These are phyloP conservation scores for Tulasnella sp. DNA, from an alignment of 768 basidiomycete genomes.

Conservation along the genomic window DNA sequence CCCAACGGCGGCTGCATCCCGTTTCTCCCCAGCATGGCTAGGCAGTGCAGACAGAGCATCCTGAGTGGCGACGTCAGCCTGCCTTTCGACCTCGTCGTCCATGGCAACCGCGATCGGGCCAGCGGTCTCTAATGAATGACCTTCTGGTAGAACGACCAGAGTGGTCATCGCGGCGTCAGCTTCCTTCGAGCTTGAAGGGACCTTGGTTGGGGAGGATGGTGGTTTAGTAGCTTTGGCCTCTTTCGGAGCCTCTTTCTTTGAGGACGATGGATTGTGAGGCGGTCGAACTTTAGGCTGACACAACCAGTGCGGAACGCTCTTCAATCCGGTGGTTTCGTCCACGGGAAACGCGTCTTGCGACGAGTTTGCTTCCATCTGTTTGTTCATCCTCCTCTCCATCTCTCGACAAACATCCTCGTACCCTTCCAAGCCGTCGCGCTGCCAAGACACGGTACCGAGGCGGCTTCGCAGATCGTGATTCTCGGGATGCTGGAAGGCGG, in stretches of 20 bases:
- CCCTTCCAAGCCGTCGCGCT: constrained; percentile 20
- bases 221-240: background rate
- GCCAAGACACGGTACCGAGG: constrained; percentile 41
- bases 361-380: constrained; percentile 25
- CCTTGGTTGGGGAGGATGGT: background rate
- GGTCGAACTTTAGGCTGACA: constrained; percentile 61
- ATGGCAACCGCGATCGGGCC: background rate
- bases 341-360: constrained; percentile 14
- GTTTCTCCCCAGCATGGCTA: background rate
- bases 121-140: background rate
- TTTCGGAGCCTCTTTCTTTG: background rate
- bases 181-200: background rate
- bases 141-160: background rate
- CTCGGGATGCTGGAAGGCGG: constrained; percentile 40
- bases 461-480: constrained; percentile 63
- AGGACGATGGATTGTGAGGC: background rate
- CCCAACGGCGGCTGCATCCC: background rate
- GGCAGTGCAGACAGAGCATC: background rate
- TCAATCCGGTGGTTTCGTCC: constrained; percentile 39
- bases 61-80: background rate
- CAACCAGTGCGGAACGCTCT: constrained; percentile 53
- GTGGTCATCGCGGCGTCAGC: background rate
- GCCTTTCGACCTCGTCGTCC: background rate
- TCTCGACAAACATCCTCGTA: constrained; percentile 47
- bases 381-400: constrained; percentile 46